phyloP scores from a whole-genome alignment of 345 rosid genomes.

The Populus pruinosa region DNA sequence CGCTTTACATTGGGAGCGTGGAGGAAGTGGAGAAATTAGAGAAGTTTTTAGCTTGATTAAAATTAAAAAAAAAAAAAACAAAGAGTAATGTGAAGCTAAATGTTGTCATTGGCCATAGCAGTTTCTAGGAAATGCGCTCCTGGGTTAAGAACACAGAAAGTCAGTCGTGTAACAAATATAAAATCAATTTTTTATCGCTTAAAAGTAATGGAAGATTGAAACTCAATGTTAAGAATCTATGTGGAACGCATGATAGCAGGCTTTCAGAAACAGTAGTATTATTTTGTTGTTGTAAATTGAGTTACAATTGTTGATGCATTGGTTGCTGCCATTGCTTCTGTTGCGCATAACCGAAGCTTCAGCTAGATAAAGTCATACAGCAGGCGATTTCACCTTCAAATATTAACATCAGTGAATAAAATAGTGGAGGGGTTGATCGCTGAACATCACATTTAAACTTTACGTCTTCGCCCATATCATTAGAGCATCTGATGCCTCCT shows the following conservation, averaged over 20 bases:
- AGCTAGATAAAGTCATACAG: too few species aligned
- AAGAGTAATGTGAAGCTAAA: neutral
- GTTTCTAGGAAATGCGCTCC: constrained; percentile 4
- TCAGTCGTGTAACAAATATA: neutral
- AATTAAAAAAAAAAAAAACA: constrained; percentile 15
- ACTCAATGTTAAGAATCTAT: neutral
- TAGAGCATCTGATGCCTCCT: too few species aligned
- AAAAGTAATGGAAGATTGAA: neutral
- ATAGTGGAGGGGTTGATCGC: too few species aligned
- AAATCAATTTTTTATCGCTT: neutral
- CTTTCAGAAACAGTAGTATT: too few species aligned
- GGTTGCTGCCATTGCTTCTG: neutral
- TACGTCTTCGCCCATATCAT: too few species aligned
- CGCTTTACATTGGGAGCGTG: constrained; percentile 81
- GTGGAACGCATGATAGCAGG: neutral
- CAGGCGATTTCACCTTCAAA: too few species aligned
- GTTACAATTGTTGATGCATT: neutral
- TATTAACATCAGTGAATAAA: too few species aligned
- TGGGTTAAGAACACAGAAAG: constrained; percentile 4
- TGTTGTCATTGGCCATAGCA: neutral
- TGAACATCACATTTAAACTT: too few species aligned
- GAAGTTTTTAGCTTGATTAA: constrained; percentile 71
- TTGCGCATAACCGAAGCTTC: too few species aligned
- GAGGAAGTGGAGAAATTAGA: constrained; percentile 93
- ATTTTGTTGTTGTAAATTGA: neutral